Evolutionary conservation across 257 asterid genomes (phyloP).

Genomic region (Solanum habrochaites): DNA sequence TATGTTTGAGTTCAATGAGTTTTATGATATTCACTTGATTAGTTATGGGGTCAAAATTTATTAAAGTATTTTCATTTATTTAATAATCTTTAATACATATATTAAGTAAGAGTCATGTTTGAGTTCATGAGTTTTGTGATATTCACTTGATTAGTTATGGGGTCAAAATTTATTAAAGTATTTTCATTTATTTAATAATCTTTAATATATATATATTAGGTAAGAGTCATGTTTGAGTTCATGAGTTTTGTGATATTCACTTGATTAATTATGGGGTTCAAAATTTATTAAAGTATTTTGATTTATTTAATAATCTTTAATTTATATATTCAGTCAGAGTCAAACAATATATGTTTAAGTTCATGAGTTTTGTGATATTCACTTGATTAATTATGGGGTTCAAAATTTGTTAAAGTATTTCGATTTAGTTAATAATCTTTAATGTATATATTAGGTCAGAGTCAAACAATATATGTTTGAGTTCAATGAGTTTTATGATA

Average conservation of each 20-base stretch:
- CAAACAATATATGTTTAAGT: too few relatives aligned
- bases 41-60: background rate
- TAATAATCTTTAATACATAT: background rate
- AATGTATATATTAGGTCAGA: background rate
- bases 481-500: background rate
- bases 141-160: background rate
- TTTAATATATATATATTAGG: background rate
- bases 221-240: too few relatives aligned
- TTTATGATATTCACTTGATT: background rate
- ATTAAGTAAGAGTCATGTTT: background rate
- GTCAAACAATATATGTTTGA: too few relatives aligned
- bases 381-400: background rate
- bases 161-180: background rate
- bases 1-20: background rate
- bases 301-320: too few relatives aligned
- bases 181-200: background rate
- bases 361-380: too few relatives aligned
- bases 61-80: background rate
- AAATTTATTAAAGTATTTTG: too few relatives aligned
- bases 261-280: too few relatives aligned
- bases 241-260: too few relatives aligned
- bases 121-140: too few relatives aligned
- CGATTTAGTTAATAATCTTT: background rate
- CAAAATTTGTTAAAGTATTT: background rate
- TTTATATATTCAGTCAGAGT: too few relatives aligned